A percentile compares a stretch with the other conserved stretches of the same genome.
Evolutionary conservation across 768 basidiomycete species (phyloP).

Genomic region (Suillus discolor): DNA sequence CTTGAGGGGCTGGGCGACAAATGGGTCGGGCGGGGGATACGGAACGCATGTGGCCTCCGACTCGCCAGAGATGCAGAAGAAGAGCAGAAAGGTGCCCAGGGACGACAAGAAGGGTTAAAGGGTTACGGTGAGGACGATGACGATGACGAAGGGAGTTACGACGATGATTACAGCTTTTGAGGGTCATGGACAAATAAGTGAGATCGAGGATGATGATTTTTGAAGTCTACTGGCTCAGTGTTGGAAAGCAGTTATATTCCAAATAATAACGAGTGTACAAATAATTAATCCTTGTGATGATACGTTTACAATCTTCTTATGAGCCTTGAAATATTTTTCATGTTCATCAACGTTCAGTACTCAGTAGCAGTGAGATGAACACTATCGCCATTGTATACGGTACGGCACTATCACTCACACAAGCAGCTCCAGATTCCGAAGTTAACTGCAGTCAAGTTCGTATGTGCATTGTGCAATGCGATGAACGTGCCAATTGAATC

Average conservation of each 20-base stretch:
- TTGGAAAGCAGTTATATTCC: background rate
- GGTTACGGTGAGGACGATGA: conserved; percentile 1
- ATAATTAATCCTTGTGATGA: background rate
- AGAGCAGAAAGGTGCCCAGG: background rate
- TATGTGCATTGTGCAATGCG: conserved; percentile 65
- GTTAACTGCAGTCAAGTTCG: conserved; percentile 82
- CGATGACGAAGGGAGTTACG: background rate
- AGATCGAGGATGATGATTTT: background rate
- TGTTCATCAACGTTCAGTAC: background rate
- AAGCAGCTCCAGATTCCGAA: conserved; percentile 66
- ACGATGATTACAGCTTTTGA: background rate
- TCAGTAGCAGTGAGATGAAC: background rate
- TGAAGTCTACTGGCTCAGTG: background rate
- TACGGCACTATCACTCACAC: background rate
- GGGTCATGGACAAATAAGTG: background rate
- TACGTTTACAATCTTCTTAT: no score
- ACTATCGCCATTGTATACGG: background rate
- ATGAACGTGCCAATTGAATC: conserved; percentile 98
- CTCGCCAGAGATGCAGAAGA: conserved; percentile 4
- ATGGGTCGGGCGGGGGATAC: conserved; percentile 12
- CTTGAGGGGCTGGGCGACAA: background rate
- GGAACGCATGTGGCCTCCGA: conserved; percentile 19
- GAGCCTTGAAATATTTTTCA: background rate
- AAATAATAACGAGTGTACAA: no score
- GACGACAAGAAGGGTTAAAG: background rate